phyloP scores from a whole-genome alignment of 257 asterid genomes.

The Solanum chiquidenum region DNA sequence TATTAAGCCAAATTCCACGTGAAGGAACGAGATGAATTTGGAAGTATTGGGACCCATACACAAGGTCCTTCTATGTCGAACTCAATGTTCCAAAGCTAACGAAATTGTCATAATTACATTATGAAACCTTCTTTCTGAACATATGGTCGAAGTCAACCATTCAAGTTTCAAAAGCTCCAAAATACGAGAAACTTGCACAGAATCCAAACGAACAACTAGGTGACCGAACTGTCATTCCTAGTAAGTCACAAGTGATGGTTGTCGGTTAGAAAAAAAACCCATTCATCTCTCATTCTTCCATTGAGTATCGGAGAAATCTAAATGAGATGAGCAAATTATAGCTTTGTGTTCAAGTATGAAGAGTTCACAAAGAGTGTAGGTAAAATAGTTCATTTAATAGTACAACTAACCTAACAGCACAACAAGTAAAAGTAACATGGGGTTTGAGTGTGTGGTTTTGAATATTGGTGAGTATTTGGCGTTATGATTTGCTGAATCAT shows the following conservation, averaged over 20 bases:
- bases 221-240: background rate
- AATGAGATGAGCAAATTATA: background rate
- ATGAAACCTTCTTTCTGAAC: background rate
- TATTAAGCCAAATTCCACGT: background rate
- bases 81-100: background rate
- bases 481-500: too few species aligned
- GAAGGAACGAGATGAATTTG: background rate
- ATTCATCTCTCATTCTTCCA: background rate
- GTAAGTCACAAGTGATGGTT: background rate
- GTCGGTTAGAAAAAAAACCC: too few species aligned
- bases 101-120: background rate
- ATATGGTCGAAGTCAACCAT: background rate
- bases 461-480: background rate
- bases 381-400: background rate
- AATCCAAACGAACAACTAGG: background rate
- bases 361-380: background rate
- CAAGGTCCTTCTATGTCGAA: background rate
- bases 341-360: background rate
- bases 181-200: background rate
- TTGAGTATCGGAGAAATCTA: too few species aligned
- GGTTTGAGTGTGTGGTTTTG: background rate
- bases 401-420: background rate
- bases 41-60: background rate
- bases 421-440: background rate
- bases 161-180: background rate